phyloP scores from a whole-genome alignment of 2,329 filamentous ascomycete genomes.

The Colletotrichum tanaceti region DNA sequence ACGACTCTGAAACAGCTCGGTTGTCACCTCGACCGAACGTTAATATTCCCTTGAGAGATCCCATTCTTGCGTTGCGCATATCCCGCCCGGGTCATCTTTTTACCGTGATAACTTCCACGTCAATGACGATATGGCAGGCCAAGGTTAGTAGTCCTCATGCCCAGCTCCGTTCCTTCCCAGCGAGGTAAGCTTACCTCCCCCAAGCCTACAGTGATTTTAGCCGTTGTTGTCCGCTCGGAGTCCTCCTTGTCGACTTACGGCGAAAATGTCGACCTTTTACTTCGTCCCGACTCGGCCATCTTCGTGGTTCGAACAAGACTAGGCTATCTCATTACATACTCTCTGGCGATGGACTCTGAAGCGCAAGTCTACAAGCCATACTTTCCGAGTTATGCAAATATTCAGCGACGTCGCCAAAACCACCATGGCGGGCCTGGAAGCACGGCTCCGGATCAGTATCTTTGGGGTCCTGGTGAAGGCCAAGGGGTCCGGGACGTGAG shows the following conservation, averaged over 20 bases:
- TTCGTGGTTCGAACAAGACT: constrained; percentile 88
- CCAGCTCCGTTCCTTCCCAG: constrained; percentile 15
- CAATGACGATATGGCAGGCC: constrained; percentile 96
- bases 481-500: constrained; percentile 86
- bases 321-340: constrained; percentile 95
- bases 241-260: constrained; percentile 87
- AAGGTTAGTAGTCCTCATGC: constrained; percentile 70
- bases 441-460: constrained; percentile 68
- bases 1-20: constrained; percentile 46
- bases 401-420: constrained; percentile 71
- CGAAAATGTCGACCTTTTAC: constrained; percentile 82
- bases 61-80: constrained; percentile 79
- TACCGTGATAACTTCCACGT: constrained; percentile 85
- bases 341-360: constrained; percentile 84
- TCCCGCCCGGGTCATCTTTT: constrained; percentile 86
- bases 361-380: constrained; percentile 87
- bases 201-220: constrained; percentile 88
- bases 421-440: constrained; percentile 68
- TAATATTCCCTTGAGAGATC: constrained; percentile 65
- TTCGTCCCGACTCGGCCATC: constrained; percentile 92
- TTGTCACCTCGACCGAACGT: constrained; percentile 46
- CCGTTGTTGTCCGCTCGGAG: constrained; percentile 83
- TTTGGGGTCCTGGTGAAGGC: constrained; percentile 84
- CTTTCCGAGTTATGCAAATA: constrained; percentile 75
- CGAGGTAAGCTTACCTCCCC: constrained; percentile 20